phyloP scores from a whole-genome alignment of 805 yeast genomes.

The Saccharomycopsis malanga region DNA sequence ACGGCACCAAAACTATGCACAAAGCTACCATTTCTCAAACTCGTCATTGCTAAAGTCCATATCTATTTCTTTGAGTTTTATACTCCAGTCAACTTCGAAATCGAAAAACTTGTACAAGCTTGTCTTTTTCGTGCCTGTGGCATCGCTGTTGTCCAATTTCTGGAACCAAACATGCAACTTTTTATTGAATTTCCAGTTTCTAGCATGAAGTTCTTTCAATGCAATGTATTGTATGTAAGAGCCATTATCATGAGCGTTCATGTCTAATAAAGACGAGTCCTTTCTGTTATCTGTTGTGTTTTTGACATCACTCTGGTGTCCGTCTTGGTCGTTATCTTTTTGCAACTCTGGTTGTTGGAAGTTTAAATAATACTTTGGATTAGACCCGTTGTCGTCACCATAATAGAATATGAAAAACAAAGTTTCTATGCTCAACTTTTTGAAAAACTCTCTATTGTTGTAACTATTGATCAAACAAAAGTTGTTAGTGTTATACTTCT shows the following conservation, averaged over 20 bases:
- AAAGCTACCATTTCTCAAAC: conserved; percentile 34
- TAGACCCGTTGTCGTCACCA: conserved; percentile 23
- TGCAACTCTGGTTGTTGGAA: background rate
- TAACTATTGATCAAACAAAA: conserved; percentile 46
- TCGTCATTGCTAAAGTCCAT: conserved; percentile 43
- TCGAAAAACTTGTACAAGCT: conserved; percentile 74
- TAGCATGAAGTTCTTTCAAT: conserved; percentile 65
- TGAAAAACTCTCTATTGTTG: conserved; percentile 52
- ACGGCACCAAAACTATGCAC: conserved; percentile 1
- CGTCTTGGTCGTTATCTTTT: background rate
- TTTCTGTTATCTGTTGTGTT: background rate
- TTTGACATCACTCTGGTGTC: background rate
- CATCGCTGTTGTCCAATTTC: conserved; percentile 41
- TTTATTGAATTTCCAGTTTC: conserved; percentile 69
- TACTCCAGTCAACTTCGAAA: conserved; percentile 56
- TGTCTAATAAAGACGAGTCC: conserved; percentile 9
- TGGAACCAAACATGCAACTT: conserved; percentile 77
- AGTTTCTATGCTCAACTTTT: conserved; percentile 78
- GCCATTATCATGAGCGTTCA: conserved; percentile 38
- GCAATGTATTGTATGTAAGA: conserved; percentile 67
- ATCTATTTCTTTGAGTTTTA: conserved; percentile 37
- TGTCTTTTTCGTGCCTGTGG: conserved; percentile 35
- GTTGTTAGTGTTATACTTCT: conserved; percentile 27
- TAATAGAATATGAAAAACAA: conserved; percentile 90
- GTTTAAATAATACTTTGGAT: conserved; percentile 31